Conservation (phyloP, 2,329 filamentous ascomycete species). For the Botryosphaeria dothidea region DNA sequence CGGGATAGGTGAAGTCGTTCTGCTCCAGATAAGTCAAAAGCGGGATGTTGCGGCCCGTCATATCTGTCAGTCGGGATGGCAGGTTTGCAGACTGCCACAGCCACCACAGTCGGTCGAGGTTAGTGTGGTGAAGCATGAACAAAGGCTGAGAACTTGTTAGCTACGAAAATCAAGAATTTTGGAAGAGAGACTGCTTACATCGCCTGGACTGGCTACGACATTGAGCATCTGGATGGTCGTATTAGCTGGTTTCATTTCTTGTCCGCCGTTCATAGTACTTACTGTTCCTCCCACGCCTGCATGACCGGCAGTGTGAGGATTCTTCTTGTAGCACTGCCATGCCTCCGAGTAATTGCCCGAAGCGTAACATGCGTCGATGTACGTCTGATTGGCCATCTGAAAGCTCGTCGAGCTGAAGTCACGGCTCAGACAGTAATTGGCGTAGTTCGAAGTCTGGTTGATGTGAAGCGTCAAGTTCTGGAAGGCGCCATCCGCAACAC, state of each 20-base stretch:
- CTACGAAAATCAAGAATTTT: neutral
- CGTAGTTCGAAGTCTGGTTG: slow-evolving; percentile 26
- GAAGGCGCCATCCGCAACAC: slow-evolving; percentile 39
- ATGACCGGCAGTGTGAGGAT: slow-evolving; percentile 18
- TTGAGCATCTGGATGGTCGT: slow-evolving; percentile 4
- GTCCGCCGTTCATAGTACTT: neutral
- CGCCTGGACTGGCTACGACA: slow-evolving; percentile 18
- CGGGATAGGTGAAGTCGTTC: slow-evolving; percentile 11
- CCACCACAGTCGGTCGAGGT: slow-evolving; percentile 47
- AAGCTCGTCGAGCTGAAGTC: neutral
- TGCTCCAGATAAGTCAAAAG: neutral
- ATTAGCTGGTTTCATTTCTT: neutral
- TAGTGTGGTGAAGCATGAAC: slow-evolving; percentile 47
- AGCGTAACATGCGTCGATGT: slow-evolving; percentile 6
- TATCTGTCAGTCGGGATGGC: slow-evolving; percentile 14
- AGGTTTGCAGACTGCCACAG: slow-evolving; percentile 45
- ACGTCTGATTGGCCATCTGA: slow-evolving; percentile 4
- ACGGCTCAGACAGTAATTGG: slow-evolving; percentile 16
- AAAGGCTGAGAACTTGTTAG: slow-evolving; percentile 12
- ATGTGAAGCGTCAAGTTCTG: slow-evolving; percentile 35
- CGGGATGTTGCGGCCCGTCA: slow-evolving; percentile 17
- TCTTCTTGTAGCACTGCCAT: slow-evolving; percentile 16
- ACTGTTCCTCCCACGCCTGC: slow-evolving; percentile 13
- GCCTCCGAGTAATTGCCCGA: slow-evolving; percentile 17
- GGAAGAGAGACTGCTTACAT: neutral